Evolutionary conservation across 1,284 basidiomycete species (phyloP), one percentile per base, ranked within the genome.

Genomic region (Puccinia horiana): DNA sequence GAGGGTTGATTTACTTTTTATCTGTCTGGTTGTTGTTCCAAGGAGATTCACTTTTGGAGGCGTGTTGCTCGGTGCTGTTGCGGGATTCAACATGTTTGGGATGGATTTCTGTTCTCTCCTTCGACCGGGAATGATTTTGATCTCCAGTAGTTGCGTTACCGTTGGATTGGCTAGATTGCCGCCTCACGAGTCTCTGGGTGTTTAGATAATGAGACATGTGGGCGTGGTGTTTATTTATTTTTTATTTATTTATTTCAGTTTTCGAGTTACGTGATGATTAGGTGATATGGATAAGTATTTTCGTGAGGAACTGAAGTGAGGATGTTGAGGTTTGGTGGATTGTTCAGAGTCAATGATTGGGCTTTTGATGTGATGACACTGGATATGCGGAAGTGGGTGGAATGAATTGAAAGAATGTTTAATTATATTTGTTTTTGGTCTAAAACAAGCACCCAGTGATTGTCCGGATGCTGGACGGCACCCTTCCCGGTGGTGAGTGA

Each of bases 391-490:
- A 49, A 54, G 32, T 23, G 47, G 70, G 54, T 52, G 52, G 44
- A 73, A 26, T 52, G 70, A n/a, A n/a, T 44, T 52, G n/a, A 37
- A 49, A 73, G 69, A 72, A 72, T 42, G 63, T 44, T 44, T 44
- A 44, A 44, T 8, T 44, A 44, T 44, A 8, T 44, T 44, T 44
- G 2, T 72, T 26, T 52, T 72, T 72, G 18, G 37, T 18, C 40
- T 11, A 72, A 47, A 29, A 23, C n/a, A 72, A 32, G 37, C 32
- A 56, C 20, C 35, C 29, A 58, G 35, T n/a, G 73, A 54, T 73
- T 54, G 29, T 40, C 70, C 52, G 9, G 32, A 75, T 44, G 32
- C 29, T 75, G n/a, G 18, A n/a, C 37, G 54, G 54, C 37, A n/a
- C 26, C 65, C 65, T 75, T 75, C 73, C 32, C 56, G 72, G 49